Base-by-base conservation (phyloP, 1,284 basidiomycete genomes). In the Rugosomyces carneus region DNA sequence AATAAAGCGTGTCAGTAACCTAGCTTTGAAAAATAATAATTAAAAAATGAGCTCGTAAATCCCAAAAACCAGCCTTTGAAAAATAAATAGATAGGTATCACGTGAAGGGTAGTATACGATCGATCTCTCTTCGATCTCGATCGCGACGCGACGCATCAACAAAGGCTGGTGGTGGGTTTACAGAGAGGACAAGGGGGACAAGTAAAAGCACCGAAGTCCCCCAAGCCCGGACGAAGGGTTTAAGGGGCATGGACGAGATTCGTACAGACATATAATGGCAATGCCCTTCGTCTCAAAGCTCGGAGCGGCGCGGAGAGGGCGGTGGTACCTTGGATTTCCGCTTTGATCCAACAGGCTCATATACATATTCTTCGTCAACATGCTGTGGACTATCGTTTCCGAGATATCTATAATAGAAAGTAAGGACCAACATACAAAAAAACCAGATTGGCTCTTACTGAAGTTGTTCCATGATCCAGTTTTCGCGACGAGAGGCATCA, bases 391-490 rank as follows among this genome's bases (percentile, higher is more conserved):
- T 72, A 46, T 85, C 84, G 53, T 78, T 83, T 53, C 83, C 82
- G 52, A 88, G 73, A 50, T 75, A 67, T 60, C 87, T 89, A 45
- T 43, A 31, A 49, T 34, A 44, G 37, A 47, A n/a, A 42, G 34
- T 53, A 6, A 54, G 43, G 61, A 45, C 40, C 44, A 50, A 26
- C 24, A 39, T n/a, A n/a, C 15, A 26, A 2, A 10, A 8, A 36
- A 11, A 7, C 26, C 37, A 27, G 32, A 31, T 37, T 9, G n/a
- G 2, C 71, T 23, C 80, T 55, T 71, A 90, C 88, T 87, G 80
- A 40, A 90, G 77, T 57, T 90, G 88, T 54, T 90, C 88, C 85
- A 90, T 89, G 59, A 90, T 89, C 87, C 88, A 90, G 35, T 69
- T 73, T 62, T 90, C 88, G 50, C 87, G 84, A 56, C 87, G 78